These are phyloP conservation scores for Diutina neorugosa DNA, from an alignment of 1,139 yeast genomes.

Conservation along the genomic window DNA sequence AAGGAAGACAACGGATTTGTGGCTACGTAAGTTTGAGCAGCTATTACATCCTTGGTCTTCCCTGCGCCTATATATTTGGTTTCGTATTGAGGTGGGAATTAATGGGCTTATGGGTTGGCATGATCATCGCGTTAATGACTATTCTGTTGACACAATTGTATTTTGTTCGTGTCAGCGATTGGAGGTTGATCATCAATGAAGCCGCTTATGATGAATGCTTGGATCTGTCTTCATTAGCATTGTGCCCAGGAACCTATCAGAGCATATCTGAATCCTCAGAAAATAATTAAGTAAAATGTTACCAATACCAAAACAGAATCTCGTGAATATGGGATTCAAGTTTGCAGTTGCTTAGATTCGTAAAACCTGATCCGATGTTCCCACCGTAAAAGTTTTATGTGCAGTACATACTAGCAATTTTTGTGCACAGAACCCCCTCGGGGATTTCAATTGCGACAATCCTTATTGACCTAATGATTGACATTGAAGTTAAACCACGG, in stretches of 20 bases:
- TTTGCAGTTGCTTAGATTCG: no score
- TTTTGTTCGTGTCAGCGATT: constrained; percentile 36
- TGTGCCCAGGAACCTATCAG: neutral
- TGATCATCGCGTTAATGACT: constrained; percentile 40
- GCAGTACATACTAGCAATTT: neutral
- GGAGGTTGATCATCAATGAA: constrained; percentile 17
- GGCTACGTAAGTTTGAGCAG: constrained; percentile 44
- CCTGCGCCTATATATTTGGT: constrained; percentile 42
- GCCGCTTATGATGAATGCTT: neutral
- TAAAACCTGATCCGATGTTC: neutral
- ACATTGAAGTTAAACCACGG: neutral
- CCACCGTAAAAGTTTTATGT: neutral
- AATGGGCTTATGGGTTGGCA: constrained; percentile 50
- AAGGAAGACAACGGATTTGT: constrained; percentile 57
- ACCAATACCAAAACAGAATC: no score
- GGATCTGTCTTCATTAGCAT: neutral
- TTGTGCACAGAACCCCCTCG: neutral
- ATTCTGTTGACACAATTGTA: constrained; percentile 34
- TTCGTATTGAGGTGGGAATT: constrained; percentile 25
- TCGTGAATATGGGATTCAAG: no score
- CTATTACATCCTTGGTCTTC: constrained; percentile 49
- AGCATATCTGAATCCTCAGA: neutral
- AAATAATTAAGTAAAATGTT: neutral
- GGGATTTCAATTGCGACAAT: neutral
- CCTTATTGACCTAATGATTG: neutral